Base-by-base conservation (phyloP, 1,284 basidiomycete genomes). In the Peniophora sp. region DNA sequence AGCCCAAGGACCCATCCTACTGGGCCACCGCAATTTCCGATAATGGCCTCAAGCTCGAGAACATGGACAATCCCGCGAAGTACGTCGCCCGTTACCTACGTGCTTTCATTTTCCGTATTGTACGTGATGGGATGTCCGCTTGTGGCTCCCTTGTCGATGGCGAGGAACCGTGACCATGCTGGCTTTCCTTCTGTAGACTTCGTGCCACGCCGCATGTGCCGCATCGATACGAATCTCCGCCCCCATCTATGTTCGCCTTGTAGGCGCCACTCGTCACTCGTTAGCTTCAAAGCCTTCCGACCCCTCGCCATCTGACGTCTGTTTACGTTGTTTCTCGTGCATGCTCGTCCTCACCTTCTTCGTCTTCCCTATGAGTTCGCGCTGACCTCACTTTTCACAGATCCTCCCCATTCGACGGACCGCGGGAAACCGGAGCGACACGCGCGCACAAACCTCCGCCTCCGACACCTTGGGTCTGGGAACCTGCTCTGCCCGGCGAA, bases 21-120 rank as follows among this genome's bases (percentile, higher is more conserved):
- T 76, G 82, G 62, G 71, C 72, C 2, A 76, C 74, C 3, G 64
- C 73, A 58, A 59, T 88, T 32, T 59, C 67, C 1, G 72, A 80
- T 47, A 88, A 88, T 60, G 80, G 81, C 0, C 66, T 88, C 2
- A 82, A 80, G 37, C 68, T 88, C 20, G 68, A 75, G 57, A 74
- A 78, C 50, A 85, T 87, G 82, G 71, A 83, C 45, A 76, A 32
- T 50, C 18, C 23, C 48, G 17, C 48, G 15, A 32, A 34, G 10
- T 41, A 41, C 37, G n/a, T 41, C 18, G 15, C n/a, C 15, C 18
- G n/a, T 41, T n/a, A 6, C n/a, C 37, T n/a, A 5, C 6, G 37
- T 20, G 27, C n/a, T 15, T 41, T n/a, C 15, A 6, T 8, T 20
- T n/a, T 20, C n/a, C 8, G 15, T 41, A 15, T n/a, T 41, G 37